These are phyloP conservation scores for Penicillium sp. DNA, from an alignment of 2,329 filamentous ascomycete genomes.

Conservation along the genomic window DNA sequence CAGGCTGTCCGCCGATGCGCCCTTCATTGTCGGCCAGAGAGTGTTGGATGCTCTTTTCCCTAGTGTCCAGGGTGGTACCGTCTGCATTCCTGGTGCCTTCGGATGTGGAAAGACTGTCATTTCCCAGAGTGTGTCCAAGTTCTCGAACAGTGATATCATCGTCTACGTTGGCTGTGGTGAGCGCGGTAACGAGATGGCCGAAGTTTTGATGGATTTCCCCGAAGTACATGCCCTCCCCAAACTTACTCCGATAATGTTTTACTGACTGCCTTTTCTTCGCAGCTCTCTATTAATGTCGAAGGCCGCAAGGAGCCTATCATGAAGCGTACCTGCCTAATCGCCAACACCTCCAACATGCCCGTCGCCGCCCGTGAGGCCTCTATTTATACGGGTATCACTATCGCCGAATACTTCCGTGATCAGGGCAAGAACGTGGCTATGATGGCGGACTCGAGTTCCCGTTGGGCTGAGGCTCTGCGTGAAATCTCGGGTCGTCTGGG, in stretches of 20 bases:
- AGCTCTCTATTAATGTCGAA: conserved; percentile 87
- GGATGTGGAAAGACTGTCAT: conserved; percentile 99
- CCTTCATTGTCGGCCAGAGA: conserved; percentile 94
- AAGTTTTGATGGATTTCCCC: conserved; percentile 99
- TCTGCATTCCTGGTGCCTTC: conserved; percentile 97
- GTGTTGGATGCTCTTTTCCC: conserved; percentile 96
- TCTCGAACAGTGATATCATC: conserved; percentile 99
- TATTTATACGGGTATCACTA: conserved; percentile 95
- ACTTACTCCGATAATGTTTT: not conserved
- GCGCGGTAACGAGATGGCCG: conserved; percentile 98
- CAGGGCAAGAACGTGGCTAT: conserved; percentile 97
- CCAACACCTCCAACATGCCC: conserved; percentile 99
- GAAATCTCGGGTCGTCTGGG: conserved; percentile 97
- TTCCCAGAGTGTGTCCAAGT: conserved; percentile 96
- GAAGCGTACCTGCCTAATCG: conserved; percentile 98
- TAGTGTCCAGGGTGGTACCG: conserved; percentile 92
- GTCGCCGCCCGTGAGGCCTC: conserved; percentile 97
- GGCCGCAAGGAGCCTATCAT: conserved; percentile 98
- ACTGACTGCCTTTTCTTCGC: conserved; percentile 13
- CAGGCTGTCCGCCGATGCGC: conserved; percentile 82
- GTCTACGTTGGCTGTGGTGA: conserved; percentile 94
- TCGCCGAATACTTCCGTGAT: conserved; percentile 95
- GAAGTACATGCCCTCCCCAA: conserved; percentile 51
- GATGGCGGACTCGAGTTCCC: conserved; percentile 98
- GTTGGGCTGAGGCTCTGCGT: conserved; percentile 98